Evolutionary conservation across 1,139 yeast genomes (phyloP).

Genomic region (Lodderomyces parapsilosis): DNA sequence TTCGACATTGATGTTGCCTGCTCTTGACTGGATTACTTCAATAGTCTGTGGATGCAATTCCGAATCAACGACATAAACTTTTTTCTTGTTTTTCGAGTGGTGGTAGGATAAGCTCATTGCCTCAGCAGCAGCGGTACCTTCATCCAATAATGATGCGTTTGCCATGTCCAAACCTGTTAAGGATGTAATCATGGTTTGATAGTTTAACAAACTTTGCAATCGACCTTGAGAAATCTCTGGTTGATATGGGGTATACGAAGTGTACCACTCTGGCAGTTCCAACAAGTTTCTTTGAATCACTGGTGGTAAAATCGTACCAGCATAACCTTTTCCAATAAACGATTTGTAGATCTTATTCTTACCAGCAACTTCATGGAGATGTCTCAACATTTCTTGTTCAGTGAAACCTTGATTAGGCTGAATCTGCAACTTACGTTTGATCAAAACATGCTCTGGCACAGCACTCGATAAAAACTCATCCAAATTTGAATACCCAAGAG

Average conservation of each 20-base stretch:
- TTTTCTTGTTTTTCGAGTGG: constrained; percentile 63
- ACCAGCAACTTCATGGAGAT: constrained; percentile 65
- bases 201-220: constrained; percentile 82
- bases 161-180: constrained; percentile 91
- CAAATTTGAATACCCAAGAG: constrained; percentile 65
- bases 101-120: constrained; percentile 88
- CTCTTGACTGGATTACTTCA: constrained; percentile 76
- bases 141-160: constrained; percentile 91
- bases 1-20: constrained; percentile 69
- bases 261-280: constrained; percentile 97
- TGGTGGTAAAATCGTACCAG: constrained; percentile 86
- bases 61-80: constrained; percentile 68
- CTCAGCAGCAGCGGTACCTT: constrained; percentile 98
- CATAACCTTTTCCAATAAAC: constrained; percentile 92
- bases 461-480: constrained; percentile 70
- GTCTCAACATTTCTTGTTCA: constrained; percentile 76
- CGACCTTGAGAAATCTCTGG: constrained; percentile 98
- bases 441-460: constrained; percentile 74
- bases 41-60: constrained; percentile 85
- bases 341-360: constrained; percentile 72
- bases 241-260: constrained; percentile 97
- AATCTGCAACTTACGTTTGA: constrained; percentile 63
- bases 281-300: constrained; percentile 89
- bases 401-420: constrained; percentile 70
- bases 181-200: constrained; percentile 85